A percentile compares a stretch with the other conserved stretches of the same genome.
Evolutionary conservation across 495 filamentous ascomycete species (phyloP).

Genomic region (Hyaloscypha variabilis): DNA sequence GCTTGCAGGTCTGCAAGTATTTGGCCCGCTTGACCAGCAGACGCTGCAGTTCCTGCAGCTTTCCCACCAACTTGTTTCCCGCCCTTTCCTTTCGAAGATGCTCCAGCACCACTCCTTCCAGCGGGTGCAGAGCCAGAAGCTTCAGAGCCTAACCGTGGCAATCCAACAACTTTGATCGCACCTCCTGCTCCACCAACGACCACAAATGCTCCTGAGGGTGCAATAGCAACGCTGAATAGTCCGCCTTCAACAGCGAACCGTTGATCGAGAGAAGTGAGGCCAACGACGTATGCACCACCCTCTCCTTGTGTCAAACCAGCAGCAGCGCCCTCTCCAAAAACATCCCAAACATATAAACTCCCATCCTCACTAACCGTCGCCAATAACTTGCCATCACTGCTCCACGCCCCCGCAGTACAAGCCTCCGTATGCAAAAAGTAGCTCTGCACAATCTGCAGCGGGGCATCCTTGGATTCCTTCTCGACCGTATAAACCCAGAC

Average conservation of each 20-base stretch:
- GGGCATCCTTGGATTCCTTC: slow-evolving; percentile 47
- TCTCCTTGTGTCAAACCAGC: slow-evolving; percentile 69
- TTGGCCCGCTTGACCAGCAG: slow-evolving; percentile 69
- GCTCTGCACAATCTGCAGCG: slow-evolving; percentile 80
- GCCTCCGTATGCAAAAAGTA: slow-evolving; percentile 88
- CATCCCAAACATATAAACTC: slow-evolving; percentile 90
- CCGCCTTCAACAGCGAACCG: slow-evolving; percentile 92
- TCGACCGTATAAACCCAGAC: slow-evolving; percentile 95
- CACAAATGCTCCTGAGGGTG: slow-evolving; percentile 74
- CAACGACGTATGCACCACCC: slow-evolving; percentile 73
- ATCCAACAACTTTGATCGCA: slow-evolving; percentile 76
- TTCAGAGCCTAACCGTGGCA: slow-evolving; percentile 65
- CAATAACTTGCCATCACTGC: slow-evolving; percentile 82
- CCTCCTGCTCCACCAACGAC: slow-evolving; percentile 89
- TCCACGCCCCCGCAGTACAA: slow-evolving; percentile 91
- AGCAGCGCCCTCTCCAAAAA: slow-evolving; percentile 80
- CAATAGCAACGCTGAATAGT: slow-evolving; percentile 80
- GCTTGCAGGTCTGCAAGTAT: slow-evolving; percentile 67
- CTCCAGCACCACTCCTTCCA: slow-evolving; percentile 41
- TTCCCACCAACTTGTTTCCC: slow-evolving; percentile 40
- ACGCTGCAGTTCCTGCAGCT: slow-evolving; percentile 37
- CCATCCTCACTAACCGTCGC: slow-evolving; percentile 90
- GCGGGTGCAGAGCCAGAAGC: slow-evolving; percentile 34
- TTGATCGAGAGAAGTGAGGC: slow-evolving; percentile 80
- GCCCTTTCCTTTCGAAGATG: slow-evolving; percentile 47